Conservation (phyloP, 2,329 filamentous ascomycete species). For the Thermoascus crustaceus region DNA sequence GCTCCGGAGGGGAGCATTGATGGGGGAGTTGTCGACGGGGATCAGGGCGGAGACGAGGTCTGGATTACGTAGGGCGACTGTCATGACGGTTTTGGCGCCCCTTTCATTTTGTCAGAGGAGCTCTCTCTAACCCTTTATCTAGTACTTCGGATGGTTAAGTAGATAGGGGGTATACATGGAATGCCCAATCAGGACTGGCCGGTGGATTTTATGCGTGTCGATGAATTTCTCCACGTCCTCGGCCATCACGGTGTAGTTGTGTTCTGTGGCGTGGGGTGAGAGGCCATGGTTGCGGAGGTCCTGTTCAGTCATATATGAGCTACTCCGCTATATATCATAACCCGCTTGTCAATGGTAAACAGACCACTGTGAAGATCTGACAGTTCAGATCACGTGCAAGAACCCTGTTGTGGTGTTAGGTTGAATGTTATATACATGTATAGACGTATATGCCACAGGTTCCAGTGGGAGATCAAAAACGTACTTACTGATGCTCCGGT, state of each 20-base stretch:
- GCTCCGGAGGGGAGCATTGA: slow-evolving; percentile 65
- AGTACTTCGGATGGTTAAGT: not conserved
- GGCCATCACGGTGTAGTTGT: slow-evolving; percentile 78
- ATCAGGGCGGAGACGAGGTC: slow-evolving; percentile 62
- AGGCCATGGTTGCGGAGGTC: slow-evolving; percentile 92
- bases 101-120: slow-evolving; percentile 29
- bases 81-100: slow-evolving; percentile 91
- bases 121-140: not conserved
- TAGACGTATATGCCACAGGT: not conserved
- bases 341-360: slow-evolving; percentile 18
- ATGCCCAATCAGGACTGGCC: slow-evolving; percentile 77
- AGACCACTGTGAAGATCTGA: slow-evolving; percentile 71
- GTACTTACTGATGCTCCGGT: slow-evolving; percentile 88
- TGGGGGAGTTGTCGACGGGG: slow-evolving; percentile 84
- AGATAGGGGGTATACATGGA: slow-evolving; percentile 59
- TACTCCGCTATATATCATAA: not conserved
- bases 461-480: slow-evolving; percentile 24
- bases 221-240: slow-evolving; percentile 77
- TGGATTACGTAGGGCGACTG: slow-evolving; percentile 65
- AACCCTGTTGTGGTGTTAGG: slow-evolving; percentile 44
- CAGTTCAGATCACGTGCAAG: slow-evolving; percentile 73
- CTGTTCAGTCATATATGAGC: slow-evolving; percentile 32
- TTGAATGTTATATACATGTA: not conserved
- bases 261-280: slow-evolving; percentile 65
- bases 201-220: slow-evolving; percentile 56